Conservation (phyloP, 2,329 filamentous ascomycete species). For the Helotiales sp. region DNA sequence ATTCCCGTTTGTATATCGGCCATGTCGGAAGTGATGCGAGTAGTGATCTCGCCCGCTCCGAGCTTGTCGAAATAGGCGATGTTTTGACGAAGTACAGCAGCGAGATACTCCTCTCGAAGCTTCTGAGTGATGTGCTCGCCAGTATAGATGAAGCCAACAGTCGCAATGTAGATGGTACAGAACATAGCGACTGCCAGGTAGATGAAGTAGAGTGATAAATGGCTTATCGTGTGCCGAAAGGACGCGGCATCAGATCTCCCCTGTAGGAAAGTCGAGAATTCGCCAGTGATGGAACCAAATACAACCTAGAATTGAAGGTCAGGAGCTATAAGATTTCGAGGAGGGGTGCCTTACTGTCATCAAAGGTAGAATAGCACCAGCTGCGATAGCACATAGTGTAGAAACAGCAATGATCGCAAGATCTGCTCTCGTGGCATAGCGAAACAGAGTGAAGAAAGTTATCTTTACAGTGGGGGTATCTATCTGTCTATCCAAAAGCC, state of each 20-base stretch:
- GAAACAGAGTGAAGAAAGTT: constrained; percentile 56
- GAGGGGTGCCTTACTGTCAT: constrained; percentile 66
- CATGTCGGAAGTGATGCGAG: constrained; percentile 86
- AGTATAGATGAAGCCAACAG: constrained; percentile 86
- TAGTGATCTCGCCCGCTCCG: constrained; percentile 87
- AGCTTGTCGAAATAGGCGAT: constrained; percentile 90
- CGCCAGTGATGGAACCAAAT: constrained; percentile 71
- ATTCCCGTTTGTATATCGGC: constrained; percentile 91
- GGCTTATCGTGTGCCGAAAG: constrained; percentile 8
- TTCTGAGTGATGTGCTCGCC: constrained; percentile 75
- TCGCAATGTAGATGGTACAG: constrained; percentile 71
- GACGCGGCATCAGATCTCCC: background rate
- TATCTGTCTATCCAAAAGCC: constrained; percentile 66
- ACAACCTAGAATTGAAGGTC: constrained; percentile 84
- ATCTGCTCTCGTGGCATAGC: constrained; percentile 52
- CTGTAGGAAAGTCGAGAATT: constrained; percentile 25
- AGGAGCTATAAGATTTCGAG: constrained; percentile 82
- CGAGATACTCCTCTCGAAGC: constrained; percentile 78
- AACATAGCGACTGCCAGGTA: constrained; percentile 82
- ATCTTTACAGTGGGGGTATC: constrained; percentile 61
- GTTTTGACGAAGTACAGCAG: constrained; percentile 80
- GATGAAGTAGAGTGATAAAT: constrained; percentile 65
- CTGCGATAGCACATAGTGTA: constrained; percentile 52
- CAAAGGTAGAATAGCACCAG: constrained; percentile 56
- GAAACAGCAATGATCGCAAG: constrained; percentile 49